Evolutionary conservation across 2,329 filamentous ascomycete genomes (phyloP), one percentile per base, ranked within the genome.

Genomic region (Epichloe hybrida): DNA sequence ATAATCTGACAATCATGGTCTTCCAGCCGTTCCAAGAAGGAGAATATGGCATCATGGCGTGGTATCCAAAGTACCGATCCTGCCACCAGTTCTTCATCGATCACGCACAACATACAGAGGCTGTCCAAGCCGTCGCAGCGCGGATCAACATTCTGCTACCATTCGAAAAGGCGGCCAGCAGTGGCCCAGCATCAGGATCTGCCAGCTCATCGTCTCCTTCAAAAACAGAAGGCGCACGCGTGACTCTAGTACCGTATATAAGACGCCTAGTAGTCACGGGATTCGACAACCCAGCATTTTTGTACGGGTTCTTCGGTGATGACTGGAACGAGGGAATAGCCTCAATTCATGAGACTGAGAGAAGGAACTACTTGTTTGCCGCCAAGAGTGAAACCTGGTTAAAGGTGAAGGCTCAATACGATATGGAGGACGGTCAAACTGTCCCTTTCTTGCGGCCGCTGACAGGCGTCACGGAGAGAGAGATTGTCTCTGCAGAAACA

Each of bases 231-330:
- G 53, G 59, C 6, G 57, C 63, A 13, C 27, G 36, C 12, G 51
- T 53, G 15, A 44, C 48, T 21, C 73, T 96, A 11, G 78, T 93
- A 4, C 91, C 93, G 0, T 98, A 95, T 65, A 83, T 97, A 55
- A 84, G 91, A 36, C 86, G 93, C 15, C 77, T 97, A 2, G 82
- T 97, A 45, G 88, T 88, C 15, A 97, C 91, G 0, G 91, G 90
- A 2, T 93, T 95, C 71, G 93, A 97, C 65, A 83, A 82, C 40
- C 82, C 86, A 0, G 82, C 82, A 0, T 83, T 96, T n/a, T 72
- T 98, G 53, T 88, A 95, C 62, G 89, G 89, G 11, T 95, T 96
- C 71, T 98, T 97, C 60, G 93, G 93, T n/a, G 87, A 96, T 56
- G 85, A 95, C 63, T 98, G 90, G 87, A 68, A 72, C 36, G 72